Evolutionary conservation across 2,329 filamentous ascomycete species (phyloP).

Genomic region (Coleophoma eucalyptorum): DNA sequence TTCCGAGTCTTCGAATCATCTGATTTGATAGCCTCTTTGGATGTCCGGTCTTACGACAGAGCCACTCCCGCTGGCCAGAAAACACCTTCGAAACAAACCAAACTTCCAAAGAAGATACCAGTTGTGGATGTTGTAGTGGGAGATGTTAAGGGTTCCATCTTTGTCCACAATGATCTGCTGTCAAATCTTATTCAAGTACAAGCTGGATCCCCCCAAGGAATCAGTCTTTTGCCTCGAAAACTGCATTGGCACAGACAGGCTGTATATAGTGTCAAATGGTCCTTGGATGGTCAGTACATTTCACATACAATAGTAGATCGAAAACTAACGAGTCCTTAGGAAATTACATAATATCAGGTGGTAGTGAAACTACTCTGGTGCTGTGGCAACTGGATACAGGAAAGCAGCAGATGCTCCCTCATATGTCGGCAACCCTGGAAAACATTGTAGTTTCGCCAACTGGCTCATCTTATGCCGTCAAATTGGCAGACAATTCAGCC

Average conservation of each 20-base stretch:
- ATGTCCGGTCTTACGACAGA: constrained; percentile 46
- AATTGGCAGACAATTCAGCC: constrained; percentile 86
- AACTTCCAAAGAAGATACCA: constrained; percentile 21
- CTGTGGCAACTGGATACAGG: constrained; percentile 92
- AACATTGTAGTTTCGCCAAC: constrained; percentile 76
- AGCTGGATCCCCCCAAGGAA: constrained; percentile 19
- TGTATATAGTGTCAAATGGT: constrained; percentile 87
- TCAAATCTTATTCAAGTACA: constrained; percentile 42
- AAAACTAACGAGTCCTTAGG: constrained; percentile 47
- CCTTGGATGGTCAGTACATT: constrained; percentile 68
- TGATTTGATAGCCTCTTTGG: constrained; percentile 64
- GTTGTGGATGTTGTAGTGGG: constrained; percentile 76
- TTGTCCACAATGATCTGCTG: constrained; percentile 76
- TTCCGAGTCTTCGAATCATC: constrained; percentile 56
- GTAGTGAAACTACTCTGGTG: constrained; percentile 82
- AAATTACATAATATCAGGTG: constrained; percentile 92
- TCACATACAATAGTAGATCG: background rate
- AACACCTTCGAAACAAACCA: constrained; percentile 10
- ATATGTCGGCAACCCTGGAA: constrained; percentile 81
- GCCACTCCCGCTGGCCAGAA: constrained; percentile 17
- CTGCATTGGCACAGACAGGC: constrained; percentile 89
- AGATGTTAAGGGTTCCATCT: constrained; percentile 70
- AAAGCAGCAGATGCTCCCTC: constrained; percentile 79
- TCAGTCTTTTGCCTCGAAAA: constrained; percentile 50
- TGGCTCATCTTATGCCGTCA: constrained; percentile 78